Evolutionary conservation across 495 filamentous ascomycete species (phyloP).

Genomic region (Penicillium lagena): DNA sequence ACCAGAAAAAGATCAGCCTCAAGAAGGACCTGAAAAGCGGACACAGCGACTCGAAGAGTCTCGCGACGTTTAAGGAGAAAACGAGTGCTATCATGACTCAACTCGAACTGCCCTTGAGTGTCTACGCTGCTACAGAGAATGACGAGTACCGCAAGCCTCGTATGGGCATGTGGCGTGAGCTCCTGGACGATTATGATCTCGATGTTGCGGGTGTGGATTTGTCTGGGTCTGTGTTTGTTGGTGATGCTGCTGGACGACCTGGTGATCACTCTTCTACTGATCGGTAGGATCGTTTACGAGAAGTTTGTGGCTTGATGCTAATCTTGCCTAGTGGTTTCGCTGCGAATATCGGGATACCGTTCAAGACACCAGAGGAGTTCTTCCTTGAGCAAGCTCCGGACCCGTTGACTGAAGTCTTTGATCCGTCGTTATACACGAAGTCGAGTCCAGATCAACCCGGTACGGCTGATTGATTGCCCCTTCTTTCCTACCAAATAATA

Average conservation of each 20-base stretch:
- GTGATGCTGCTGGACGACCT: conserved; percentile 71
- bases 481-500: too few relatives aligned
- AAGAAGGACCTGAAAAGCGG: conserved; percentile 65
- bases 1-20: conserved; percentile 76
- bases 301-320: conserved; percentile 1
- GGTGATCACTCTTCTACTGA: conserved; percentile 76
- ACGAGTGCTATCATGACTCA: conserved; percentile 59
- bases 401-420: conserved; percentile 61
- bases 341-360: conserved; percentile 70
- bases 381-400: conserved; percentile 62
- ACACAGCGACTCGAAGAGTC: conserved; percentile 54
- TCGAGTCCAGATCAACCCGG: conserved; percentile 24
- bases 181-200: conserved; percentile 68
- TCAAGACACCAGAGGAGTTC: conserved; percentile 85
- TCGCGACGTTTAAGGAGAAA: conserved; percentile 74
- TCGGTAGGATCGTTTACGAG: conserved; percentile 39
- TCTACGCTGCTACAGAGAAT: conserved; percentile 79
- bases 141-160: conserved; percentile 84
- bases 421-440: conserved; percentile 50
- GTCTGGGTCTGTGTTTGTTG: conserved; percentile 71
- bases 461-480: conserved; percentile 5
- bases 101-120: conserved; percentile 67
- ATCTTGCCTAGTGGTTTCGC: conserved; percentile 56
- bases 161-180: conserved; percentile 81
- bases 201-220: conserved; percentile 58